Base-by-base conservation (phyloP, 331 rosid genomes). In the Pyracantha coccinea region DNA sequence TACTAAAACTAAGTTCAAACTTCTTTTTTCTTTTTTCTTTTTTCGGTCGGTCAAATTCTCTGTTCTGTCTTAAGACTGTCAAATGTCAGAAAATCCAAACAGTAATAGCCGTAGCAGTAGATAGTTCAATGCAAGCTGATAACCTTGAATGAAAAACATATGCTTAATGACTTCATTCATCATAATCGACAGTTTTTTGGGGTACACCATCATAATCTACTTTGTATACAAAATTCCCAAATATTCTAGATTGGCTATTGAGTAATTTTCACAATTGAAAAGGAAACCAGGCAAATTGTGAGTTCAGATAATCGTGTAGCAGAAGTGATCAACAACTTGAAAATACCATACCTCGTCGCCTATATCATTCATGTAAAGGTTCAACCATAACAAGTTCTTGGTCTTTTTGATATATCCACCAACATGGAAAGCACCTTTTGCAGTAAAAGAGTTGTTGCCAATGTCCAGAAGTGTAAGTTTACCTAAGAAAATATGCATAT, bases 351-450 rank as follows among this genome's bases (percentile, higher is more conserved):
- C 99, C 97, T 92, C 93, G 72, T 95, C 99, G 35, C 96, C 96
- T 58, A 95, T 89, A 83, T 95, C 99, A 84, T 95, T 95, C 99
- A 95, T 95, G 88, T 87, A 90, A 84, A 92, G 83, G 80, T 92
- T 90, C 88, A 95, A 79, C 90, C 90, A 85, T 64, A 90, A 75
- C 66, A 95, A 74, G 85, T 84, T 92, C 83, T 72, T 92, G 82
- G 85, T 83, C 89, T 84, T 95, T 86, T 77, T 89, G 67, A 92
- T 65, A 76, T 81, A 90, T 83, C 88, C 97, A n/a, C 96, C 96
- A 52, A 95, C 93, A 79, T 90, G 88, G 78, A 87, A 88, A 6
- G 92, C 96, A 28, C 97, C 99, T 77, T 79, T 87, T 71, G 97
- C 91, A 72, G 90, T 92, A 76, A 95, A 67, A 71, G 97, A 89